Evolutionary conservation across 805 yeast genomes (phyloP), one percentile per base, ranked within the genome.

Genomic region (Teunomyces funiuensis): DNA sequence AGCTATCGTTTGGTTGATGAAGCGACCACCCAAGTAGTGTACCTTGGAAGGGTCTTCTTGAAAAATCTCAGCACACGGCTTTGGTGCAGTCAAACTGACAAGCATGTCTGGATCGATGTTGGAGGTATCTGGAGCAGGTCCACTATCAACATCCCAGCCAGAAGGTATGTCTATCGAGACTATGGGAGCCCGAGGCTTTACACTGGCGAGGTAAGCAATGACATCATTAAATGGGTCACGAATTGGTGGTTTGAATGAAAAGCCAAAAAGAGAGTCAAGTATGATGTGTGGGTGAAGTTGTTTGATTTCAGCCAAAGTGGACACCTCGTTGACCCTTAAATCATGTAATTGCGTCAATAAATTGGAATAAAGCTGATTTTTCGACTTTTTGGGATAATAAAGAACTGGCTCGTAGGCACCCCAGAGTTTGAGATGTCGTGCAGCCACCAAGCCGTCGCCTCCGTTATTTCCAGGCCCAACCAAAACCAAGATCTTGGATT

Each of bases 401-500:
- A 91, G 74, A 4, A 76, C 66, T 1, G 97, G 96, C 4, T 69
- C 65, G 58, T 82, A 88, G 2, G 93, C 93, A 7, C 64, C 64
- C 72, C 93, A 80, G 9, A 89, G 65, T 50, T 79, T 79, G 47
- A 93, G 68, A 59, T 93, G 99, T 31, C 99, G 74, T 1, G 97
- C 96, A 20, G 97, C 95, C 1, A 93, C 99, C 10, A 93, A 67
- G 0, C 98, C 99, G 64, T 93, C 99, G 2, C 98, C 99, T 1
- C 96, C 91, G 57, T 93, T 93, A 57, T 93, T 93, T 1, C 99
- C 99, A 0, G 98, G 98, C 0, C 99, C 99, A 8, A 83, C 88
- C 4, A 93, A 69, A 1, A 93, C 76, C 30, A 90, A 65, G 1
- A 89, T 82, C 30, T 58, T 52, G 18, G 55, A 33, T n/a, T 17